Base-by-base conservation (phyloP, 768 basidiomycete species). In the Neoboletus subvelutipes region DNA sequence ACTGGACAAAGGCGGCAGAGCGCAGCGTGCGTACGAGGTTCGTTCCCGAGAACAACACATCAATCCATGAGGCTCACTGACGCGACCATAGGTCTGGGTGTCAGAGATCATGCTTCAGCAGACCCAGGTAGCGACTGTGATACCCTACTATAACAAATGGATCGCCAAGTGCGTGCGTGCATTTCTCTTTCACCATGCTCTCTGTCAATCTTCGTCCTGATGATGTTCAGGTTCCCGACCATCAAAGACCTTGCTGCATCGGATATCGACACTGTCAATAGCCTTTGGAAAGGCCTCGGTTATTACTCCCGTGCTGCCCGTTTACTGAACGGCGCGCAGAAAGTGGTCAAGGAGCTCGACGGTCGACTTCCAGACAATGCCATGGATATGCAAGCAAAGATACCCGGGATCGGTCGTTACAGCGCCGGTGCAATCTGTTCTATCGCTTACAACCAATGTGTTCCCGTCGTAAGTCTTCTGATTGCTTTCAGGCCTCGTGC, bases 31-130 rank as follows among this genome's bases (percentile, higher is more conserved):
- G 8, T 97, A 98, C 66, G 93, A 97, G 81, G 94, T 94, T 65
- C 54, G 78, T 55, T 42, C 6, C 36, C 10, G 3, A 5, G 4
- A 11, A 22, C 3, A 29, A 1, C 26, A 15, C 20, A 11, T 51
- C 24, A 11, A 45, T 43, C 47, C 33, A 17, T 12, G 12, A 20
- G 0, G 1, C 1, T 17, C 8, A 7, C 36, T 45, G 33, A 48
- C 20, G 18, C 12, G 1, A 36, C 46, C 31, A 39, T 45, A 90
- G 90, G 89, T 93, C 26, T 92, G 91, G 90, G 80, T 94, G 24
- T 91, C 87, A 15, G 93, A 98, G 74, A 87, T 97, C 55, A 97
- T 97, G 95, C 79, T 95, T 2, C 95, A 98, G 71, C 95, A 98
- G 73, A 98, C 95, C 0, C 94, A 96, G 70, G 94, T 97, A 34